phyloP scores from a whole-genome alignment of 1,284 basidiomycete genomes.

The Ganoderma multipileum region DNA sequence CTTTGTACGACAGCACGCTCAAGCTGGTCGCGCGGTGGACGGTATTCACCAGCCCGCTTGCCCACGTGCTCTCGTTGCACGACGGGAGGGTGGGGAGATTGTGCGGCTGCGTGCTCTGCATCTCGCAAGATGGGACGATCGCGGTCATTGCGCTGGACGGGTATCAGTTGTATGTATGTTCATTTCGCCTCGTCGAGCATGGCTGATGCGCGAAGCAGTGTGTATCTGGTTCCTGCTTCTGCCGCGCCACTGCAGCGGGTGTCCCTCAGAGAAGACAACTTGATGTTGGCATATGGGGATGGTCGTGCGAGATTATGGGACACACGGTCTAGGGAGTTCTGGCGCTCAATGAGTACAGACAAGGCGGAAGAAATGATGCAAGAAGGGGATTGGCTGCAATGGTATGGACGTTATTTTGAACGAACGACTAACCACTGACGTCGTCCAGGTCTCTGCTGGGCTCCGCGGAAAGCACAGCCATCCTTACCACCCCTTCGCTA shows the following conservation, averaged over 20 bases:
- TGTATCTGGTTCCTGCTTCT: conserved; percentile 74
- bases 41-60: conserved; percentile 70
- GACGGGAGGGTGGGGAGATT: conserved; percentile 67
- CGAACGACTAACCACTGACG: not conserved
- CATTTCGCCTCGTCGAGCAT: conserved; percentile 8
- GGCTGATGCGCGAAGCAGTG: conserved; percentile 44
- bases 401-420: conserved; percentile 51
- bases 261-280: conserved; percentile 73
- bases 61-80: conserved; percentile 62
- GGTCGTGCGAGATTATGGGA: conserved; percentile 90
- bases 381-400: conserved; percentile 74
- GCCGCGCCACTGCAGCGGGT: conserved; percentile 66
- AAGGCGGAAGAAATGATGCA: conserved; percentile 80
- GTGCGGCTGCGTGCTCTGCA: conserved; percentile 75
- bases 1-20: conserved; percentile 53
- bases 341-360: conserved; percentile 80
- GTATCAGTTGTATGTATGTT: conserved; percentile 70
- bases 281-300: conserved; percentile 82
- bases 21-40: conserved; percentile 72
- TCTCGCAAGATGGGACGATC: conserved; percentile 83
- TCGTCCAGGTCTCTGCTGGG: conserved; percentile 14
- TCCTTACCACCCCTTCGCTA: not conserved
- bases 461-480: not conserved
- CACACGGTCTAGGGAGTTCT: conserved; percentile 83
- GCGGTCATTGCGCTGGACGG: conserved; percentile 81